A percentile compares a stretch with the other conserved stretches of the same genome.
phyloP scores from a whole-genome alignment of 1,284 basidiomycete genomes.

The Sparassis latifolia region DNA sequence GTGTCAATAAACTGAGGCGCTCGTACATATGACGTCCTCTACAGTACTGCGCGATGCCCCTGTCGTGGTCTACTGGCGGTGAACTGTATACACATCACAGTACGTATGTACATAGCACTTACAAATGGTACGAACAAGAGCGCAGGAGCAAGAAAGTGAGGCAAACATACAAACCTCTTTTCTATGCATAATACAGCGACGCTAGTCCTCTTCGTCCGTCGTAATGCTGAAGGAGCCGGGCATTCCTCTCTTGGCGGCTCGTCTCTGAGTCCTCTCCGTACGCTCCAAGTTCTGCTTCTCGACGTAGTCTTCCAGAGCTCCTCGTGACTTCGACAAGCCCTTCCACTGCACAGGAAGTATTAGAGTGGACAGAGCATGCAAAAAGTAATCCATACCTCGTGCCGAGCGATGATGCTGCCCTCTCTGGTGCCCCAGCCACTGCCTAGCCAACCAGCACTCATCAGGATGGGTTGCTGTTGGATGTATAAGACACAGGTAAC shows the following conservation, averaged over 20 bases:
- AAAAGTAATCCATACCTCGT: conserved; percentile 34
- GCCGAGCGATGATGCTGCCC: conserved; percentile 75
- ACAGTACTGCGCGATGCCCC: no score
- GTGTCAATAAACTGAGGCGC: no score
- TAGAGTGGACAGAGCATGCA: not conserved
- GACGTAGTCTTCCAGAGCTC: conserved; percentile 69
- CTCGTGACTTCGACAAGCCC: conserved; percentile 68
- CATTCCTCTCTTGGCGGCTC: conserved; percentile 10
- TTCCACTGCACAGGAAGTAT: conserved; percentile 65
- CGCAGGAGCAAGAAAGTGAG: not conserved
- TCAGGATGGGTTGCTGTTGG: conserved; percentile 74
- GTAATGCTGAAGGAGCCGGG: conserved; percentile 16
- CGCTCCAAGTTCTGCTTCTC: conserved; percentile 43
- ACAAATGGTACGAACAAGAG: not conserved
- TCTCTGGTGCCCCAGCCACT: conserved; percentile 34
- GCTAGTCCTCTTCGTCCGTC: conserved; percentile 12
- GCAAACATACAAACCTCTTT: no score
- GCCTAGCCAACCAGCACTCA: conserved; percentile 87
- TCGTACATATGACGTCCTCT: no score
- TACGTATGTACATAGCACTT: not conserved
- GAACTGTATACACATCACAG: not conserved
- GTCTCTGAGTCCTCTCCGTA: conserved; percentile 16
- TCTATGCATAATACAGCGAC: not conserved
- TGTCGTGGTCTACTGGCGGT: no score
- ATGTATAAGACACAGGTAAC: conserved; percentile 3